A percentile compares a stretch with the other conserved stretches of the same genome.
Conservation (phyloP, 2,329 filamentous ascomycete genomes). For the Ophiocordyceps camponoti-floridani region DNA sequence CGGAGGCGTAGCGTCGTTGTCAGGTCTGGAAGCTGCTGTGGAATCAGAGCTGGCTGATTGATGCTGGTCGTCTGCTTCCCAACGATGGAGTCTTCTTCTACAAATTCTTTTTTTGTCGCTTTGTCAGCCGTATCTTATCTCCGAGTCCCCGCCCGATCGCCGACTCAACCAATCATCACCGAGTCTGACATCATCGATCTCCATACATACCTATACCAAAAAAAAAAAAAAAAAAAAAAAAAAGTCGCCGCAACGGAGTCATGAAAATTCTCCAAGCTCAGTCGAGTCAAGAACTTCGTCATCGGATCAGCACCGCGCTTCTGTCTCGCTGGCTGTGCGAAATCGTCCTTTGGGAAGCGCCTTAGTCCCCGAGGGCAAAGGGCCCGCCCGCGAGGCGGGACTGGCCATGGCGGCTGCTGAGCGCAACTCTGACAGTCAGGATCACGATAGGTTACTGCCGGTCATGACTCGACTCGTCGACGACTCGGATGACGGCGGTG, state of each 20-base stretch:
- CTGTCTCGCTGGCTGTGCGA: background rate
- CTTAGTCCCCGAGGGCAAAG: background rate
- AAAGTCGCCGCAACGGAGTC: background rate
- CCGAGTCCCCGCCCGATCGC: background rate
- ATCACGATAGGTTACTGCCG: conserved; percentile 11
- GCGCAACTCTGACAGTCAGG: conserved; percentile 6
- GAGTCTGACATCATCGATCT: background rate
- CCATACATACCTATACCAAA: too few relatives aligned
- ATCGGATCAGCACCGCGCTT: background rate
- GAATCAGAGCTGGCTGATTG: background rate
- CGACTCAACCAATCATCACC: background rate
- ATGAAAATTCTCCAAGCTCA: background rate
- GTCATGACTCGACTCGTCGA: conserved; percentile 11
- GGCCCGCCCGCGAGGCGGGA: background rate
- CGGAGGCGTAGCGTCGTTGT: background rate
- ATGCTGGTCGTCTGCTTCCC: background rate
- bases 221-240: too few relatives aligned
- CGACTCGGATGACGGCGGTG: conserved; percentile 12
- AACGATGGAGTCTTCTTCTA: background rate
- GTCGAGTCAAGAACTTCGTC: background rate
- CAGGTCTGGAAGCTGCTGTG: background rate
- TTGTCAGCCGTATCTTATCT: background rate
- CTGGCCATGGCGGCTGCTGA: conserved; percentile 4
- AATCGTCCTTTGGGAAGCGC: too few relatives aligned
- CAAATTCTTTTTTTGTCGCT: background rate